Conservation (phyloP, 1,284 basidiomycete genomes). For the Microbotryum silenes-acaulis region DNA sequence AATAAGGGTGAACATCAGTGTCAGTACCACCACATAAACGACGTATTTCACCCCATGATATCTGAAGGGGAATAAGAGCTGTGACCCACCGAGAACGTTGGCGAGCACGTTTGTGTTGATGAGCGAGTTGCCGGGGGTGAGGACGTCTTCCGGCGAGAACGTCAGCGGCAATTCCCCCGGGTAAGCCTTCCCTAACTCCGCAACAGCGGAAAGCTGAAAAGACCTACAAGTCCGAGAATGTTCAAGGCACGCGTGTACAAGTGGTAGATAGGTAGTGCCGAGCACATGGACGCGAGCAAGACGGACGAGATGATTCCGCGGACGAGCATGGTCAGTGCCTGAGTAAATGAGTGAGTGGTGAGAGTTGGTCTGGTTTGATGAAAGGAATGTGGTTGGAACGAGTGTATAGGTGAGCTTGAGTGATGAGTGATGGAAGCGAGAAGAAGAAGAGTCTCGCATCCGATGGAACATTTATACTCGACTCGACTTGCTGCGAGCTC, state of each 20-base stretch:
- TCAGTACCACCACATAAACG: neutral
- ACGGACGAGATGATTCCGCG: neutral
- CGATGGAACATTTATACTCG: too few species aligned
- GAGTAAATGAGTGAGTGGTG: neutral
- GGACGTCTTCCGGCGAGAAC: neutral
- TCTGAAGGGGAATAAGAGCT: neutral
- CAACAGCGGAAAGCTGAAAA: too few species aligned
- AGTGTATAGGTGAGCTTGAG: neutral
- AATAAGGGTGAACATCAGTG: too few species aligned
- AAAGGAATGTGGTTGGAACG: neutral
- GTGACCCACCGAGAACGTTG: neutral
- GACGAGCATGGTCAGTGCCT: neutral
- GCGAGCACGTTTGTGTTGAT: constrained; percentile 2
- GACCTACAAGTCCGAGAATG: neutral
- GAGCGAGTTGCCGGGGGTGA: neutral
- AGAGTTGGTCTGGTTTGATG: neutral
- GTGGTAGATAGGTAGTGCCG: neutral
- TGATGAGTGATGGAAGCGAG: neutral
- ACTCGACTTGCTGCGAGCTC: too few species aligned
- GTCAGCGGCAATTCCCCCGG: too few species aligned
- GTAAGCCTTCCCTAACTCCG: too few species aligned
- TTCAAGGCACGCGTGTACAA: neutral
- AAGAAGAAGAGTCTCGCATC: neutral
- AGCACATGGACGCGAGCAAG: constrained; percentile 1
- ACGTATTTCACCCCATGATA: too few species aligned